These are phyloP conservation scores for Forsythia suspensa DNA, from an alignment of 257 asterid genomes.

Conservation along the genomic window DNA sequence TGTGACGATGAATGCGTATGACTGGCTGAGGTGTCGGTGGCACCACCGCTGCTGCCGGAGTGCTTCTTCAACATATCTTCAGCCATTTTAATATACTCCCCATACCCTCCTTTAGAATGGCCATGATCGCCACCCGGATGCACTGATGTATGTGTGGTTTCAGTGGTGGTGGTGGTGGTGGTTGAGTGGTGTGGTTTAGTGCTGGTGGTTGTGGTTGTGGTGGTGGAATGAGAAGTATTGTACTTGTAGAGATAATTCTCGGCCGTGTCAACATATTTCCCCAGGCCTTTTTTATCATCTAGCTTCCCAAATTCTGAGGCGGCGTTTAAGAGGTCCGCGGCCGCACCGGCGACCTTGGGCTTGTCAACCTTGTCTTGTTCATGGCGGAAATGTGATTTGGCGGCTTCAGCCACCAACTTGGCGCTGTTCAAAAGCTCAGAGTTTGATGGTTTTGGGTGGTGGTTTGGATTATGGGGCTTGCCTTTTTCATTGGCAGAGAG, in stretches of 20 bases:
- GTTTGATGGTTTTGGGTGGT: slow-evolving; percentile 30
- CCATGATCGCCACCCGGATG: slow-evolving; percentile 10
- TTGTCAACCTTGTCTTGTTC: slow-evolving; percentile 45
- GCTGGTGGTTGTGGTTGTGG: slow-evolving; percentile 18
- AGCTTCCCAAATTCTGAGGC: slow-evolving; percentile 56
- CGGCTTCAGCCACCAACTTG: slow-evolving; percentile 54
- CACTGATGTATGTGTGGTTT: slow-evolving; percentile 10
- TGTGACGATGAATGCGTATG: neutral
- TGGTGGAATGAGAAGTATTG: slow-evolving; percentile 29
- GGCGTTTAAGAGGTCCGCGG: slow-evolving; percentile 53
- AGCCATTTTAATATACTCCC: slow-evolving; percentile 28
- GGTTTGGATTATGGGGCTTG: slow-evolving; percentile 2
- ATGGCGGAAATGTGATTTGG: slow-evolving; percentile 37
- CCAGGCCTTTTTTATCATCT: slow-evolving; percentile 41
- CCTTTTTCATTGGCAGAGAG: slow-evolving; percentile 1
- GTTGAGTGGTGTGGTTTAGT: slow-evolving; percentile 15
- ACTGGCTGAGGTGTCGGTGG: neutral
- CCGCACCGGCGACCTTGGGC: slow-evolving; percentile 48
- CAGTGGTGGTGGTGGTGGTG: slow-evolving; percentile 22
- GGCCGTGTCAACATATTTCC: slow-evolving; percentile 49
- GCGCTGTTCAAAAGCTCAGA: slow-evolving; percentile 55
- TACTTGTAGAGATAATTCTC: slow-evolving; percentile 52
- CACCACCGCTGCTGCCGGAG: neutral
- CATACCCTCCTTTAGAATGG: slow-evolving; percentile 21
- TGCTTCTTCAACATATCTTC: slow-evolving; percentile 29